Conservation (phyloP, 768 basidiomycete genomes). For the Serpula lacrymans region DNA sequence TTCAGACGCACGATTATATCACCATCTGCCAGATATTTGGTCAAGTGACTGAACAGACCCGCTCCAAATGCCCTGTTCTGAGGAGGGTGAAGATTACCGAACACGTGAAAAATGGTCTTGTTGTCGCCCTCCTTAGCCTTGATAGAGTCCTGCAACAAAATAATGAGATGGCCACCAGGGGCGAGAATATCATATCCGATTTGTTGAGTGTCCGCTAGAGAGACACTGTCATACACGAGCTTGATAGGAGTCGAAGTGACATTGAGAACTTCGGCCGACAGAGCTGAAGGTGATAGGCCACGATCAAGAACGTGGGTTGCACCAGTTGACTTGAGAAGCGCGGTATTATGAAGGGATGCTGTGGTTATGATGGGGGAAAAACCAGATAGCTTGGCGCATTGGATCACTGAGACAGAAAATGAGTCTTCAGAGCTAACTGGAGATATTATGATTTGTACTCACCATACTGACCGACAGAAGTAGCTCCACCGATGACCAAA, state of each 20-base stretch:
- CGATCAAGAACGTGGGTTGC: slow-evolving; percentile 19
- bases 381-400: slow-evolving; percentile 11
- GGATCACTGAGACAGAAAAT: slow-evolving; percentile 9
- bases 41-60: background rate
- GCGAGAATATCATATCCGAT: slow-evolving; percentile 16
- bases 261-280: slow-evolving; percentile 2
- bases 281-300: background rate
- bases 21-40: slow-evolving; percentile 8
- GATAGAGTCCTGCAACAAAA: background rate
- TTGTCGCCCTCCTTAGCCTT: slow-evolving; percentile 2
- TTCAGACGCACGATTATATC: slow-evolving; percentile 13
- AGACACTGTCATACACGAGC: slow-evolving; percentile 15
- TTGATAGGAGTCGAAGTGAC: slow-evolving; percentile 16
- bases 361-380: slow-evolving; percentile 14
- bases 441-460: slow-evolving; percentile 1
- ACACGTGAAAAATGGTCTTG: slow-evolving; percentile 8
- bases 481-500: slow-evolving; percentile 29
- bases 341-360: slow-evolving; percentile 11
- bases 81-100: slow-evolving; percentile 5
- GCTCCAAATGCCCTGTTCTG: background rate
- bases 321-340: slow-evolving; percentile 13
- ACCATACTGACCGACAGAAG: slow-evolving; percentile 31
- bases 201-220: slow-evolving; percentile 8
- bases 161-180: slow-evolving; percentile 14
- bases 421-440: background rate